A percentile compares a stretch with the other conserved stretches of the same genome.
phyloP scores from a whole-genome alignment of 805 yeast species.

The Ogataea trehalophila region DNA sequence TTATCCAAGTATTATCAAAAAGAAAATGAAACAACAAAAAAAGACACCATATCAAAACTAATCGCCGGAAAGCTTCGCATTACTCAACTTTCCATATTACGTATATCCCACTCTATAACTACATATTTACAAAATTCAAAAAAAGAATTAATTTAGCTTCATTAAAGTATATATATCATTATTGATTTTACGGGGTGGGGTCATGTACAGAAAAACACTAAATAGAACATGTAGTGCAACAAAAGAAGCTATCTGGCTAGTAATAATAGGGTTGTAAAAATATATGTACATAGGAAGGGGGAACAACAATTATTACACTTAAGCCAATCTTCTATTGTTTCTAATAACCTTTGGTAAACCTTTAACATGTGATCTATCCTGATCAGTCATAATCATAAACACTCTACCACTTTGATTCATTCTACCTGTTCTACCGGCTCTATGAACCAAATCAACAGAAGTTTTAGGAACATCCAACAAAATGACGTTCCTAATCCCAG shows the following conservation, averaged over 20 bases:
- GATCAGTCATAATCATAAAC: conserved; percentile 66
- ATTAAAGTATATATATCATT: too few relatives aligned
- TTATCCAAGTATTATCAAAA: too few relatives aligned
- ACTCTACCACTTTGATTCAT: conserved; percentile 88
- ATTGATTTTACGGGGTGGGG: too few relatives aligned
- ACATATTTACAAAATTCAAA: too few relatives aligned
- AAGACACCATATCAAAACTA: too few relatives aligned
- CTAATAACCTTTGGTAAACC: conserved; percentile 71
- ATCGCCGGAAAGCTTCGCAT: neutral
- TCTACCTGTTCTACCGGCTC: conserved; percentile 93
- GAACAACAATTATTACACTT: neutral
- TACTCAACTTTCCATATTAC: too few relatives aligned
- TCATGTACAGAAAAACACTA: too few relatives aligned
- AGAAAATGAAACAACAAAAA: too few relatives aligned
- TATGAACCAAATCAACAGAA: conserved; percentile 80
- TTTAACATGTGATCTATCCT: conserved; percentile 71
- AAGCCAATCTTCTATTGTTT: conserved; percentile 38
- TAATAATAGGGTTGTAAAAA: neutral
- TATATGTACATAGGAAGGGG: conserved; percentile 1
- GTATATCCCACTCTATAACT: too few relatives aligned
- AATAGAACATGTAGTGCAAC: too few relatives aligned
- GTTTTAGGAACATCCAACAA: conserved; percentile 82
- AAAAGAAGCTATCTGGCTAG: too few relatives aligned
- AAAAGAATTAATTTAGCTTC: too few relatives aligned
- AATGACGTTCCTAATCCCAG: conserved; percentile 73